These are phyloP conservation scores for Alloascoidea hylecoeti DNA, from an alignment of 805 yeast species.

Conservation along the genomic window DNA sequence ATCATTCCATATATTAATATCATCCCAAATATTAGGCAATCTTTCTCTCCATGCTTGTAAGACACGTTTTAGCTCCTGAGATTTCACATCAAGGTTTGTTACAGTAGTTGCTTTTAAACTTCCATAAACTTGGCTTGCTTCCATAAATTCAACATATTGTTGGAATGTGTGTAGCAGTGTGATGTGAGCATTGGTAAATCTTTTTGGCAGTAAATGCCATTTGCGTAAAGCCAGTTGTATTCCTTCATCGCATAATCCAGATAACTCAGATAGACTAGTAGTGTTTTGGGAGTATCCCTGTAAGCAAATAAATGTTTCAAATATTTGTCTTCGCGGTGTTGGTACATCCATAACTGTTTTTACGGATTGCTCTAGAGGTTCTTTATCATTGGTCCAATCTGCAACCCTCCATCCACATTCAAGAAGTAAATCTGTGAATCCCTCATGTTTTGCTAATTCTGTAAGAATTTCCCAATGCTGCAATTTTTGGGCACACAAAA, in stretches of 20 bases:
- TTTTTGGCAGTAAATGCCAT: conserved; percentile 80
- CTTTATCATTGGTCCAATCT: conserved; percentile 93
- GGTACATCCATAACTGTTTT: conserved; percentile 98
- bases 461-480: conserved; percentile 98
- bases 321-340: conserved; percentile 91
- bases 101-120: conserved; percentile 82
- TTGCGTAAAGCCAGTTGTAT: conserved; percentile 82
- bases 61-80: conserved; percentile 89
- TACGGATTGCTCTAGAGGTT: conserved; percentile 86
- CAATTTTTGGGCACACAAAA: conserved; percentile 86
- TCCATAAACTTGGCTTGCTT: conserved; percentile 88
- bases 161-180: conserved; percentile 90
- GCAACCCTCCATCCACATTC: conserved; percentile 99
- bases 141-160: conserved; percentile 94
- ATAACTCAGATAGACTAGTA: conserved; percentile 72
- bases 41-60: conserved; percentile 97
- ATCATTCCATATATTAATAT: conserved; percentile 95
- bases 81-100: conserved; percentile 80
- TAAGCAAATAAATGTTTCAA: conserved; percentile 84
- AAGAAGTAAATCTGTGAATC: conserved; percentile 84
- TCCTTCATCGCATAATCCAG: conserved; percentile 88
- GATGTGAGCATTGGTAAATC: conserved; percentile 56
- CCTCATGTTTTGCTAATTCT: conserved; percentile 94
- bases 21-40: conserved; percentile 94
- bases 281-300: conserved; percentile 91